phyloP scores from a whole-genome alignment of 352 stramenopile species.

The Phytophthora sp. region DNA sequence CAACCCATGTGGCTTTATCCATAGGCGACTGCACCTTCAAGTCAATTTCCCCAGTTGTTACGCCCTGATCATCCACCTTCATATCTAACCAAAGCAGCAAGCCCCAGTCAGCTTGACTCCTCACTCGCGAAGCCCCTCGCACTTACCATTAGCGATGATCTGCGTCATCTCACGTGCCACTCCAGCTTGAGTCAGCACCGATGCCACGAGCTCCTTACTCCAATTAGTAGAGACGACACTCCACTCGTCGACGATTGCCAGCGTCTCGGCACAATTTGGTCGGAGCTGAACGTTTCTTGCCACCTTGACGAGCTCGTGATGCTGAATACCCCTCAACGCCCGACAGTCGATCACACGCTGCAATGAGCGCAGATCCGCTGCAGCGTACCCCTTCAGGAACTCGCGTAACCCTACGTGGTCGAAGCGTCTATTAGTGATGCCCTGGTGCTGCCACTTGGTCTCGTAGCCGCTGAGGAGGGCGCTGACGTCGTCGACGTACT shows the following conservation, averaged over 20 bases:
- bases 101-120: background rate
- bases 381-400: slow-evolving; percentile 56
- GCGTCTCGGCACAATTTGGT: slow-evolving; percentile 36
- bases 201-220: slow-evolving; percentile 54
- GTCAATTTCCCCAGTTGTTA: slow-evolving; percentile 61
- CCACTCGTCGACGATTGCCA: slow-evolving; percentile 30
- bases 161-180: slow-evolving; percentile 2
- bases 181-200: slow-evolving; percentile 23
- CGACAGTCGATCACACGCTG: slow-evolving; percentile 44
- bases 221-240: slow-evolving; percentile 75
- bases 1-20: slow-evolving; percentile 58
- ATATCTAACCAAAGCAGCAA: slow-evolving; percentile 46
- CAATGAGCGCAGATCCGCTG: slow-evolving; percentile 55
- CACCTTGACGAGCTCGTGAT: slow-evolving; percentile 15
- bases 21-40: slow-evolving; percentile 58
- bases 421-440: slow-evolving; percentile 27
- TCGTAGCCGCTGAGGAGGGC: slow-evolving; percentile 25
- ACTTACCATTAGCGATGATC: slow-evolving; percentile 67
- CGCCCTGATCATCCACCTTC: slow-evolving; percentile 37
- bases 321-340: slow-evolving; percentile 45
- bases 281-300: slow-evolving; percentile 31
- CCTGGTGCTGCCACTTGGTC: slow-evolving; percentile 16
- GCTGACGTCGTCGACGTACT: slow-evolving; percentile 43
- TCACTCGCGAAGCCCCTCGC: background rate
- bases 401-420: slow-evolving; percentile 37